These are phyloP conservation scores for Trichophaea hybrida DNA, from an alignment of 2,329 filamentous ascomycete genomes.

Conservation along the genomic window DNA sequence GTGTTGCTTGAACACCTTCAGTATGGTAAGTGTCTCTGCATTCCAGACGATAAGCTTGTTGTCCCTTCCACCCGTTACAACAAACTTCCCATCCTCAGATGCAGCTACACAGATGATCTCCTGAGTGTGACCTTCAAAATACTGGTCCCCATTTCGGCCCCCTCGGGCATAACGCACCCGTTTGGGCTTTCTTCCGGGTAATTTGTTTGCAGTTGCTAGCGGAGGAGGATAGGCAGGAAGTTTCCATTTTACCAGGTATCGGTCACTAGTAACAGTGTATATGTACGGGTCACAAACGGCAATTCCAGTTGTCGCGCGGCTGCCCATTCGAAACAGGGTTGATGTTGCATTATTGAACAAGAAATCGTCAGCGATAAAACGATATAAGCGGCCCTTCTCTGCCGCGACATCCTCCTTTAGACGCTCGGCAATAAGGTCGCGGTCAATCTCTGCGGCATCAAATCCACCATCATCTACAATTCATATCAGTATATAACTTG, in stretches of 20 bases:
- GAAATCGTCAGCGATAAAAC: constrained; percentile 59
- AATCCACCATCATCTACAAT: constrained; percentile 57
- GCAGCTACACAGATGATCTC: constrained; percentile 73
- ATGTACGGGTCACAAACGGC: constrained; percentile 65
- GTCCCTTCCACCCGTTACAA: constrained; percentile 81
- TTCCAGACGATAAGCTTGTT: constrained; percentile 79
- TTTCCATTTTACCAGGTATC: constrained; percentile 77
- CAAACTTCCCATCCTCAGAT: constrained; percentile 75
- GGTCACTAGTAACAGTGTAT: constrained; percentile 81
- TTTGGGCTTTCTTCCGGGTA: constrained; percentile 49
- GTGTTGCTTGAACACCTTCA: constrained; percentile 82
- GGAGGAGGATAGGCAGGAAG: constrained; percentile 35
- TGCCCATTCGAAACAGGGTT: constrained; percentile 64
- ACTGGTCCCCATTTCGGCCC: constrained; percentile 46
- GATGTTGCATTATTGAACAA: constrained; percentile 53
- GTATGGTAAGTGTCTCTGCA: constrained; percentile 58
- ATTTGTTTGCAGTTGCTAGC: constrained; percentile 31
- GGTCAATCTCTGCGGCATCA: constrained; percentile 84
- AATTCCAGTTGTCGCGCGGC: constrained; percentile 62
- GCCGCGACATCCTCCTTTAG: constrained; percentile 86
- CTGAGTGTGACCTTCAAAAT: constrained; percentile 63
- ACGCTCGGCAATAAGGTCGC: constrained; percentile 78
- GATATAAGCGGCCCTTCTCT: constrained; percentile 77
- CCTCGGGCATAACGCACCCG: constrained; percentile 50
- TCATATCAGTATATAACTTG: background rate